Percentiles rank a stretch among this genome's conserved stretches.
phyloP scores from a whole-genome alignment of 1,284 basidiomycete genomes.

The Gomphus bonarii region DNA sequence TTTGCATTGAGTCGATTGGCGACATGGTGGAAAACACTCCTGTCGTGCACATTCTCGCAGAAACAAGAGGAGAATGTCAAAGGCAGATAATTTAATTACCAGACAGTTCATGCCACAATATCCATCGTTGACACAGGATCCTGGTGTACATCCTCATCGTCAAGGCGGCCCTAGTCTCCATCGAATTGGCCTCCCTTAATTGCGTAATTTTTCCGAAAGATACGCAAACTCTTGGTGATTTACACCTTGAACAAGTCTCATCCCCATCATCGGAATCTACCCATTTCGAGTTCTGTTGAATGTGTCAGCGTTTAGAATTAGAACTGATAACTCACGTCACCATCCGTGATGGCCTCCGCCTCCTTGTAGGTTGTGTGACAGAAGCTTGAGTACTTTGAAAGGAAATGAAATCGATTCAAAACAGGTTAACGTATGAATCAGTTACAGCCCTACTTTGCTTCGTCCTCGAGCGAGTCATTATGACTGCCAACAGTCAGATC shows the following conservation, averaged over 20 bases:
- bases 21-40: conserved; percentile 52
- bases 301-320: conserved; percentile 5
- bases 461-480: conserved; percentile 91
- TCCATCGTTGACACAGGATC: conserved; percentile 87
- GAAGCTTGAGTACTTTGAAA: conserved; percentile 83
- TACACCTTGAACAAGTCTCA: conserved; percentile 43
- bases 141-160: conserved; percentile 76
- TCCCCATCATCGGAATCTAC: conserved; percentile 46
- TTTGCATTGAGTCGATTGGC: conserved; percentile 57
- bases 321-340: conserved; percentile 44
- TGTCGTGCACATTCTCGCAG: conserved; percentile 63
- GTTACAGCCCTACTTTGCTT: conserved; percentile 54
- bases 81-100: conserved; percentile 1
- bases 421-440: conserved; percentile 13
- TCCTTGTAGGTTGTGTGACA: conserved; percentile 74
- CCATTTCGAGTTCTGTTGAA: conserved; percentile 79
- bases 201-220: conserved; percentile 60
- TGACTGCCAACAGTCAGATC: conserved; percentile 43
- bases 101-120: conserved; percentile 52
- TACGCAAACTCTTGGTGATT: conserved; percentile 56
- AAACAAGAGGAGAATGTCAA: conserved; percentile 40
- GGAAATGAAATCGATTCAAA: conserved; percentile 83
- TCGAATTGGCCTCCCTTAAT: conserved; percentile 45
- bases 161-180: conserved; percentile 48
- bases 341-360: conserved; percentile 67